Base-by-base conservation (phyloP, 1,284 basidiomycete genomes). In the Garcileccinum viscosum region DNA sequence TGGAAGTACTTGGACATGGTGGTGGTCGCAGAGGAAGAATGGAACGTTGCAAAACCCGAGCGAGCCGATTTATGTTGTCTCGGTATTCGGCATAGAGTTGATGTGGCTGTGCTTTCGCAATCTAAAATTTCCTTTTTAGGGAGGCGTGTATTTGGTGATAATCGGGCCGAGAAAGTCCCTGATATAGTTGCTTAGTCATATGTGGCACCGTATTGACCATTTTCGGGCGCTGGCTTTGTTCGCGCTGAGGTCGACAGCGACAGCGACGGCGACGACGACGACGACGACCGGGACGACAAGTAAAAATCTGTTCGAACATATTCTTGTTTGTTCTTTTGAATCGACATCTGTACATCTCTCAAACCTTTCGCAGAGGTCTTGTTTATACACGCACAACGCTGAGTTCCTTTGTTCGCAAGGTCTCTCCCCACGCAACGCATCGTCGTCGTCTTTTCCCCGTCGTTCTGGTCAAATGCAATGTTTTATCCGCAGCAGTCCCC, bases 401-500 rank as follows among this genome's bases (percentile, higher is more conserved):
- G 64, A 62, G 62, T 68, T 68, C 66, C 66, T 63, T 65, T 69
- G 69, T 70, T 62, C 59, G 17, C 56, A 38, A 47, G 69, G 67
- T 59, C 65, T 67, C 69, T 42, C 27, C 27, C 42, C 58, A 42
- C 35, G 24, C 65, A 60, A 30, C 65, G 62, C 63, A 47, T 59
- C 50, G 66, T 63, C n/a, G 66, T 68, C 50, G 50, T 53, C 69
- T 35, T 66, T 64, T 38, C 67, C 56, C 63, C 60, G 47, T 64
- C 66, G n/a, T 53, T 47, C 15, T 27, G 15, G 73, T 69, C 82
- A 79, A 80, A 86, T 86, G 86, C 84, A 72, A 93, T 93, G 91
- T 93, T 92, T 83, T 93, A 91, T 81, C 85, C 92, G 76, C 91
- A 92, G 78, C 92, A 92, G 80, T 93, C 92, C 71, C 91, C 92